Evolutionary conservation across 306 rosid genomes (phyloP), one percentile per base, ranked within the genome.

Genomic region (Pueraria montana): DNA sequence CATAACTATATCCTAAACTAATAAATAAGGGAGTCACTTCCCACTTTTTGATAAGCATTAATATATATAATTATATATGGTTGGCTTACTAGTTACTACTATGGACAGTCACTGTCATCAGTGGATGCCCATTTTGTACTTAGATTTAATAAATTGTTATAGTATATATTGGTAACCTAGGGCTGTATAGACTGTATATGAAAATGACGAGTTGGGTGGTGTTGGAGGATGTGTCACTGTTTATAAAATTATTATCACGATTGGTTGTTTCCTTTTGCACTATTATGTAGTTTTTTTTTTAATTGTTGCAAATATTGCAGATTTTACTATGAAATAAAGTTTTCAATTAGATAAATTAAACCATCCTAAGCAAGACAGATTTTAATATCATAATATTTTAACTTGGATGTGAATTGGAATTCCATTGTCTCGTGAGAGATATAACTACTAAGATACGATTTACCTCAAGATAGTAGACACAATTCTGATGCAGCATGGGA

Each of bases 1-100:
- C 90, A n/a, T 96, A 87, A 18, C 18, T 45, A 4, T 45, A 10
- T 55, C 23, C 3, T 30, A 24, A 16, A 53, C 38, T 58, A 72
- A 18, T 49, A 55, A 84, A 73, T 84, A 73, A 79, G 20, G 43
- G 84, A 55, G 73, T 49, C 27, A 30, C 30, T 20, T 58, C 36
- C 43, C 77, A 66, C 72, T 61, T 55, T 74, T 69, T 70, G 76
- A 66, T 71, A 42, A 11, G 36, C 20, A 53, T 53, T 53, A 11
- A 40, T 68, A 23, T 38, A 38, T 7, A 6, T 34, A 34, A 34
- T 34, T 34, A 34, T 38, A 5, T 24, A 10, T 52, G 76, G 34
- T 48, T 68, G 64, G 48, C 52, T 65, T 73, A 74, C 4, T 55
- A 73, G 52, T 52, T 26, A 64, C 26, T 79, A 32, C 43, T n/a